Evolutionary conservation across 169 alveolate species (phyloP).

Genomic region (Plasmodium reichenowi): DNA sequence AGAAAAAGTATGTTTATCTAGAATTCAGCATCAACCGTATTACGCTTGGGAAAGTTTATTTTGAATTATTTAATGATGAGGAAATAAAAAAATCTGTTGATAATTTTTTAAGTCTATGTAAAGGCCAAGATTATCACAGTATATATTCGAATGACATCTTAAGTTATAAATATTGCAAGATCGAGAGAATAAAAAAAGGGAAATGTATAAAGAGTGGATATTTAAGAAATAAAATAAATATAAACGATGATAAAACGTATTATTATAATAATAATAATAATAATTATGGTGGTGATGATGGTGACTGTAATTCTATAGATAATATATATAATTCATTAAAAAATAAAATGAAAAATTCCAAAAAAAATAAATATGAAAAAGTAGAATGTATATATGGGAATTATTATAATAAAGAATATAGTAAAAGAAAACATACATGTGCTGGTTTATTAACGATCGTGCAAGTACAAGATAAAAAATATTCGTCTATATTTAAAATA

Average conservation of each 20-base stretch:
- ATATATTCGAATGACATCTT: constrained; percentile 32
- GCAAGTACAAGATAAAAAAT: constrained; percentile 27
- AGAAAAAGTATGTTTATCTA: constrained; percentile 36
- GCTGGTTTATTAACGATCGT: constrained; percentile 60
- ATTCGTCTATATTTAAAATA: constrained; percentile 60
- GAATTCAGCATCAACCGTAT: constrained; percentile 42
- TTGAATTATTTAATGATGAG: constrained; percentile 37
- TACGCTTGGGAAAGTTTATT: constrained; percentile 45
- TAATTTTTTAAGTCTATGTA: constrained; percentile 41
- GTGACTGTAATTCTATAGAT: no score
- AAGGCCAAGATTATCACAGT: constrained; percentile 55
- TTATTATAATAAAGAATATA: constrained; percentile 22
- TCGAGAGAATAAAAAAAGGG: constrained; percentile 49
- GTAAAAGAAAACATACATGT: constrained; percentile 39
- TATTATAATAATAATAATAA: neutral
- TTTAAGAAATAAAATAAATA: constrained; percentile 17
- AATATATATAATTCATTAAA: neutral
- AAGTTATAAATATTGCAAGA: constrained; percentile 29
- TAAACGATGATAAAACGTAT: neutral
- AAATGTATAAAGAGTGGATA: constrained; percentile 59
- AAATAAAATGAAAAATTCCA: neutral
- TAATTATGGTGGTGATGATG: no score
- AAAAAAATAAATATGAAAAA: constrained; percentile 34
- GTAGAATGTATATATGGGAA: constrained; percentile 63
- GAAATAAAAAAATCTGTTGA: constrained; percentile 49